Evolutionary conservation across 441 rosid species (phyloP), one percentile per base, ranked within the genome.

Genomic region (Populus trichocarpa): DNA sequence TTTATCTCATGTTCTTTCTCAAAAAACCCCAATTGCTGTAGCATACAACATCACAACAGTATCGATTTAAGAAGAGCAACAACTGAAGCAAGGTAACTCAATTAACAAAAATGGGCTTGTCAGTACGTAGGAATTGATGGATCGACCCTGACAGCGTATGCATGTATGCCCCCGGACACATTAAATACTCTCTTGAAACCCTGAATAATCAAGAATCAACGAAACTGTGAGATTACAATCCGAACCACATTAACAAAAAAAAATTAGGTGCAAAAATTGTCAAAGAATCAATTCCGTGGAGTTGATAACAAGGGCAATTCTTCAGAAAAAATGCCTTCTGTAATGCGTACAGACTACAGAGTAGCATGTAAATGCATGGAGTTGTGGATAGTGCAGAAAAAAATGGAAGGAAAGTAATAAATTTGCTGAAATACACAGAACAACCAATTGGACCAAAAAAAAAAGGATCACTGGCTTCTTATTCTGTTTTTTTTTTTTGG

Each of bases 141-240:
- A 80, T 94, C 96, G 68, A 80, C 94, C 82, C 84, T 86, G 78
- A 80, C 83, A 72, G 98, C 90, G 71, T 91, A 92, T 0, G 90
- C 93, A 74, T 89, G 96, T 65, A 94, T 90, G 83, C 97, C 97
- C 18, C 98, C 98, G 8, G 92, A 82, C 16, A 92, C 66, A 46
- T 92, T 94, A 71, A 74, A 90, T 64, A 92, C 88, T 81, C 86
- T 90, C 88, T 69, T 91, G 80, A 92, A 94, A 59, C 96, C 97
- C 96, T 94, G 89, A 69, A 83, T 71, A 79, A 67, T 64, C 69
- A 46, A 25, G 35, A 69, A 63, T 20, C 7, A 25, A 67, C 65
- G 69, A 28, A 69, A n/a, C 53, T 22, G 61, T 32, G 61, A 67
- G 22, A 10, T 8, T 32, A 40, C 38, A 20, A 69, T 79, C 79